Base-by-base conservation (phyloP, 345 rosid species). In the Boechera divaricarpa region DNA sequence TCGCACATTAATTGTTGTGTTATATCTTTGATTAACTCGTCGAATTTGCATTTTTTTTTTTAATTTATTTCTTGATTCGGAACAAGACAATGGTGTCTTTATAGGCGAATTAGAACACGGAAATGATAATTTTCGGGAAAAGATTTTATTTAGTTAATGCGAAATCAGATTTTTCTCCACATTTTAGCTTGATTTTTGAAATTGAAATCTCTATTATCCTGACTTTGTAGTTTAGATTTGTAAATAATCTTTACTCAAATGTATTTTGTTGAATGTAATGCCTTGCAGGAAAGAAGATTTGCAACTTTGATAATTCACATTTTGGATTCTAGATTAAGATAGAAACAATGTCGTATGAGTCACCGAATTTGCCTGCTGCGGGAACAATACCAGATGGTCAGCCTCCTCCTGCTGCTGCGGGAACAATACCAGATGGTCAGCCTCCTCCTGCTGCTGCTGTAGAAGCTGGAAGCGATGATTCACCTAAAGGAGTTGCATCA, bases 401-500 rank as follows among this genome's bases (percentile, higher is more conserved):
- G 51, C 73, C 60, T 63, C 76, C 69, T 73, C 33, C 69, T 39
- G 45, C 82, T 71, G 36, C 83, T 74, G 63, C 74, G 21, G 21
- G 56, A 80, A 79, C 84, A 75, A 76, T 82, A 72, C 57, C 84
- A 33, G 85, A 86, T 67, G 72, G 9, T 55, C 88, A 84, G 51
- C 73, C 60, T 63, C 76, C 69, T 73, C 33, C 69, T 39, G 45
- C 82, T 71, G 36, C 83, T 74, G 63, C 74, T 48, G 69, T 79
- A 21, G 89, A 77, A 62, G 64, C 87, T 55, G 83, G 65, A 59
- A 67, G 53, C 9, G 70, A 80, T 67, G 84, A 73, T 76, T 78
- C 88, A 60, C 72, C 85, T 12, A 78, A 56, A 67, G 94, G 86
- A 54, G 85, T 84, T 3, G 77, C 86, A 16, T 78, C 94, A 10